phyloP scores from a whole-genome alignment of 805 yeast species.

The Candida railenensis region DNA sequence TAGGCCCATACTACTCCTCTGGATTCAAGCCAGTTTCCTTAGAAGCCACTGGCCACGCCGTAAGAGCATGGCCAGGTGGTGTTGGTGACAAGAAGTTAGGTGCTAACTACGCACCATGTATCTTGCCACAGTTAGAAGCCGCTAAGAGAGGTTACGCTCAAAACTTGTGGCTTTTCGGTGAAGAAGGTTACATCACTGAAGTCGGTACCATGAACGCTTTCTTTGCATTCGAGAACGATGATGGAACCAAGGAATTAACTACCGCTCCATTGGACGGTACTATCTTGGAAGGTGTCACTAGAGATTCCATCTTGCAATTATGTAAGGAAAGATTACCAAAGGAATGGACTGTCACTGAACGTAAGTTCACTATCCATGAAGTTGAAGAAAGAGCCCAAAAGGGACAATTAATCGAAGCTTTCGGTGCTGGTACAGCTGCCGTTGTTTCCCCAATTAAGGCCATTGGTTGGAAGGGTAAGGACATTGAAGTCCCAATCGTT shows the following conservation, averaged over 20 bases:
- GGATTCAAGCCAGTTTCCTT: slow-evolving; percentile 94
- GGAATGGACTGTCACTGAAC: slow-evolving; percentile 76
- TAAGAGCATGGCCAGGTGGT: slow-evolving; percentile 99
- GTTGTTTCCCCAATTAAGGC: slow-evolving; percentile 90
- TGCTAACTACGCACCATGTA: slow-evolving; percentile 96
- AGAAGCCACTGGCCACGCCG: slow-evolving; percentile 94
- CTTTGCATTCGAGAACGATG: slow-evolving; percentile 75
- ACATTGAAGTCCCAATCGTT: slow-evolving; percentile 74
- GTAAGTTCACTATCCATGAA: slow-evolving; percentile 79
- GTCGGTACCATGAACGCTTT: slow-evolving; percentile 98
- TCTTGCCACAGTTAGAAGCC: slow-evolving; percentile 86
- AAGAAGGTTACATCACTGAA: slow-evolving; percentile 82
- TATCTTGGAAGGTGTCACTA: slow-evolving; percentile 93
- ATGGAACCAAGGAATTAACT: slow-evolving; percentile 86
- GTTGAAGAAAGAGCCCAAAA: slow-evolving; percentile 71
- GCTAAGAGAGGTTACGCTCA: slow-evolving; percentile 92
- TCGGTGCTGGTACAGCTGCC: slow-evolving; percentile 98
- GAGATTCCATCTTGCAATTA: slow-evolving; percentile 80
- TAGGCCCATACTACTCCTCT: slow-evolving; percentile 87
- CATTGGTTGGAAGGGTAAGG: slow-evolving; percentile 76
- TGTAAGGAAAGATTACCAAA: slow-evolving; percentile 76
- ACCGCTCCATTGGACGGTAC: slow-evolving; percentile 98
- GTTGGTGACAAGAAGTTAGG: slow-evolving; percentile 95
- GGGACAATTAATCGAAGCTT: slow-evolving; percentile 89
- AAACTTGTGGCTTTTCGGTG: slow-evolving; percentile 95